Evolutionary conservation across 2,329 filamentous ascomycete species (phyloP).

Genomic region (Ciborinia camelliae): DNA sequence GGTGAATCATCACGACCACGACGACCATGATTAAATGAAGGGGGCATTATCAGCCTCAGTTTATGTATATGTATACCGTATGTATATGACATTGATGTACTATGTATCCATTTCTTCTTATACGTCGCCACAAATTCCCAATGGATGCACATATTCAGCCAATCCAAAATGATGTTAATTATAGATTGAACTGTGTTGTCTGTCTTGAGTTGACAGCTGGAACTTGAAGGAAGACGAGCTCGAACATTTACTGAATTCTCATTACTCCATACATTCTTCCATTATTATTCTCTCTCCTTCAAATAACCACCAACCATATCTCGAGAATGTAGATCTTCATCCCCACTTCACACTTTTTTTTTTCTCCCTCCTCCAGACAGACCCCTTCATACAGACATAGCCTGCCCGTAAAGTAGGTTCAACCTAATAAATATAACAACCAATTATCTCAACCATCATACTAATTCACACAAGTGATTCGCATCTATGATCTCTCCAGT

Average conservation of each 20-base stretch:
- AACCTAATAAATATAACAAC: constrained; percentile 5
- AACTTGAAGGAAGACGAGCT: neutral
- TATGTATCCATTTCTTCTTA: neutral
- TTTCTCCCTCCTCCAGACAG: neutral
- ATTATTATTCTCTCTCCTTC: neutral
- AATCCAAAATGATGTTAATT: constrained; percentile 5
- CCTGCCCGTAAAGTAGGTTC: neutral
- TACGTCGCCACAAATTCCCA: constrained; percentile 1
- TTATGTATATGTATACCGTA: neutral
- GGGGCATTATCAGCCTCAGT: neutral
- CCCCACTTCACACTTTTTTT: neutral
- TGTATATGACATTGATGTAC: too few relatives aligned
- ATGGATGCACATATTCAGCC: too few relatives aligned
- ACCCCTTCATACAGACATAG: neutral
- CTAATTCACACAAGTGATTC: neutral
- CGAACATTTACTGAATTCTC: neutral
- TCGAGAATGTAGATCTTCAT: constrained; percentile 14
- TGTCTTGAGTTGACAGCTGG: too few relatives aligned
- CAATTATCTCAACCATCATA: constrained; percentile 1
- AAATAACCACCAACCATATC: neutral
- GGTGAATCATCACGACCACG: constrained; percentile 4
- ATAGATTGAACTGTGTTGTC: constrained; percentile 13
- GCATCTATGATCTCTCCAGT: too few relatives aligned
- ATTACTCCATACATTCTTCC: neutral
- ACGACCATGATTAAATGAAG: neutral